These are phyloP conservation scores for Phytophthora constricta DNA, from an alignment of 352 stramenopile species.

Conservation along the genomic window DNA sequence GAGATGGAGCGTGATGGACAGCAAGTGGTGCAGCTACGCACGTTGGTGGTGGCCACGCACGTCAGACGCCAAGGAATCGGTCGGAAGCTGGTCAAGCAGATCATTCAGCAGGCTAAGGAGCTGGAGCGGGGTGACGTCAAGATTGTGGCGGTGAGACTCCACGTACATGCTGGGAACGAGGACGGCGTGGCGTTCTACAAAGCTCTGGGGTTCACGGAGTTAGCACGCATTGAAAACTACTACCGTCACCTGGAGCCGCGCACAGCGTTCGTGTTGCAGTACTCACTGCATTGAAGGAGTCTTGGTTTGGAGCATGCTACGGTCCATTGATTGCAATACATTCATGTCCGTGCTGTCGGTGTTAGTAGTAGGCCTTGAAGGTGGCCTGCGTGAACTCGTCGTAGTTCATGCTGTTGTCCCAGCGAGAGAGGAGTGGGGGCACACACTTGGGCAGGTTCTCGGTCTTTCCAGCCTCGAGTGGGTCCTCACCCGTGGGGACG, in stretches of 20 bases:
- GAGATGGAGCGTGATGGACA: slow-evolving; percentile 39
- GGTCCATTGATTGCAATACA: background rate
- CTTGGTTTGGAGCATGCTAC: background rate
- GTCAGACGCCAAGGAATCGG: slow-evolving; percentile 53
- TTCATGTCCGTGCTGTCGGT: background rate
- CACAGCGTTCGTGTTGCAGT: slow-evolving; percentile 61
- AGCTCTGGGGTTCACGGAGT: slow-evolving; percentile 53
- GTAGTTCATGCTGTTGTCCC: slow-evolving; percentile 90
- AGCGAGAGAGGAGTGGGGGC: slow-evolving; percentile 86
- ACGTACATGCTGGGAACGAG: slow-evolving; percentile 69
- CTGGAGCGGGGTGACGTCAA: slow-evolving; percentile 4
- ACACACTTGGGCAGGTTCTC: slow-evolving; percentile 84
- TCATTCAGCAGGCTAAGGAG: slow-evolving; percentile 43
- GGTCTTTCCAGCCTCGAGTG: slow-evolving; percentile 55
- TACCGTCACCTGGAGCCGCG: slow-evolving; percentile 67
- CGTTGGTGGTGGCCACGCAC: slow-evolving; percentile 41
- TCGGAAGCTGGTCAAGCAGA: slow-evolving; percentile 38
- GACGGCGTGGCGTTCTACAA: slow-evolving; percentile 72
- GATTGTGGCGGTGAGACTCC: slow-evolving; percentile 47
- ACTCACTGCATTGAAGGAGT: slow-evolving; percentile 17
- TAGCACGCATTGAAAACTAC: slow-evolving; percentile 59
- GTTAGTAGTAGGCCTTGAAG: slow-evolving; percentile 91
- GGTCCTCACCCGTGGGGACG: slow-evolving; percentile 54
- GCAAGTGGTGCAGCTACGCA: slow-evolving; percentile 48
- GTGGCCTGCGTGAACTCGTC: slow-evolving; percentile 93